phyloP scores from a whole-genome alignment of 441 rosid genomes.

The Syzygium syzygioides region DNA sequence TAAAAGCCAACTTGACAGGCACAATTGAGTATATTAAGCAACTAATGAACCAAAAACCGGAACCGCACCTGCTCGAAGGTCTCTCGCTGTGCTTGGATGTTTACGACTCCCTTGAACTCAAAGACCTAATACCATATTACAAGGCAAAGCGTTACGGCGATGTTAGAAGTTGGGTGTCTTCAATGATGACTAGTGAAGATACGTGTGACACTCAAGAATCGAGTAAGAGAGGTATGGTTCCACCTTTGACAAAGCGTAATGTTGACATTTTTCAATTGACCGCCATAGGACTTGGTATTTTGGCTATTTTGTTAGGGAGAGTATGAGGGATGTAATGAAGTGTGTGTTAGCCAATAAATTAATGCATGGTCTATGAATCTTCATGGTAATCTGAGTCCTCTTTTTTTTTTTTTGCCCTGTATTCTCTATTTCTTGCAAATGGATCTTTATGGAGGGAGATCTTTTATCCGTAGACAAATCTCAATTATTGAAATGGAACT shows the following conservation, averaged over 20 bases:
- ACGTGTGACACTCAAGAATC: neutral
- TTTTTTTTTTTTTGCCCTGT: neutral
- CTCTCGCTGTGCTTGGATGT: neutral
- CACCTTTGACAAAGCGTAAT: neutral
- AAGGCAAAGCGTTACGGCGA: neutral
- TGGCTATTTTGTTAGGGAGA: neutral
- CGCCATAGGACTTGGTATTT: neutral
- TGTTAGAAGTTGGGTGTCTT: neutral
- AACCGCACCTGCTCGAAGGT: neutral
- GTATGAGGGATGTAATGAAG: neutral
- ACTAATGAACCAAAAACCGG: neutral
- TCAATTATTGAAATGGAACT: neutral
- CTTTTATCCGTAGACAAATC: neutral
- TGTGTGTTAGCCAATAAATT: neutral
- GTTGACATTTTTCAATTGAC: neutral
- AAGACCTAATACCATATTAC: neutral
- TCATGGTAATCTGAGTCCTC: neutral
- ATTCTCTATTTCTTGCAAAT: too few species aligned
- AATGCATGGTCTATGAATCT: neutral
- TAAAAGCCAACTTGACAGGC: neutral
- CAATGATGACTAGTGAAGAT: neutral
- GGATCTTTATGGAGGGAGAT: neutral
- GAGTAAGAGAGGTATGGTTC: neutral
- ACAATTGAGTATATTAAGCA: neutral
- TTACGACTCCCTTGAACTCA: neutral